Base-by-base conservation (phyloP, 179 eudicot species). In the Carnegiea gigantea region DNA sequence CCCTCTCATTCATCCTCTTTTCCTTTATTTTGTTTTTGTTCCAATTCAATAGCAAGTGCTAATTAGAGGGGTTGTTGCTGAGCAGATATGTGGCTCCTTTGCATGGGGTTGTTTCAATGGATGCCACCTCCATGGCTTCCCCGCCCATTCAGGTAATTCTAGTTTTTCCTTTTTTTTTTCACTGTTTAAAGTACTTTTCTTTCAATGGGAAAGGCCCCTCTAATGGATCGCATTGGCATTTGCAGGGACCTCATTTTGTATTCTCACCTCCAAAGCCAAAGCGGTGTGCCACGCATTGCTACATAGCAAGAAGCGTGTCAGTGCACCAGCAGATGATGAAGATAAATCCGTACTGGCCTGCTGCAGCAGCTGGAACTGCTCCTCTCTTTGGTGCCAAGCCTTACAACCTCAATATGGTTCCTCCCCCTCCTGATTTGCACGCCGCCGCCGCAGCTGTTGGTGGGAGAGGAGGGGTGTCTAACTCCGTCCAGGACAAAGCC, bases 91-190 rank as follows among this genome's bases (percentile, higher is more conserved):
- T 97, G 92, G 93, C 98, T 76, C 98, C 99, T 60, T 77, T 97
- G 82, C 99, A 93, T 92, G 98, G 98, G 86, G 97, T 95, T 86
- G 93, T 91, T 54, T 87, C 99, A 38, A 89, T 97, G 95, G 98
- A 95, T 84, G 98, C 93, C 54, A 86, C 85, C 85, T 62, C 92
- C 17, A 89, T 90, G 85, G 83, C 97, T 74, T 83, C 99, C 75
- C 80, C 95, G 26, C 90, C 95, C 60, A 76, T 93, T 57, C 99
- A 92, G 97, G 98, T 92, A 86, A 9, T 70, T 70, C 7, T 28
- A 21, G 1, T 77, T 68, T 70, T 53, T 23, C 40, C 15, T 51
- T 57, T 44, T 18, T 33, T 15, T 40, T 28, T 80, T 64, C n/a
- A 11, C 43, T 33, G 36, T 2, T 20, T 64, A 2, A 17, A 46